Percentiles rank a stretch among this genome's conserved stretches.
phyloP scores from a whole-genome alignment of 306 rosid genomes.

The Citrullus amarus region DNA sequence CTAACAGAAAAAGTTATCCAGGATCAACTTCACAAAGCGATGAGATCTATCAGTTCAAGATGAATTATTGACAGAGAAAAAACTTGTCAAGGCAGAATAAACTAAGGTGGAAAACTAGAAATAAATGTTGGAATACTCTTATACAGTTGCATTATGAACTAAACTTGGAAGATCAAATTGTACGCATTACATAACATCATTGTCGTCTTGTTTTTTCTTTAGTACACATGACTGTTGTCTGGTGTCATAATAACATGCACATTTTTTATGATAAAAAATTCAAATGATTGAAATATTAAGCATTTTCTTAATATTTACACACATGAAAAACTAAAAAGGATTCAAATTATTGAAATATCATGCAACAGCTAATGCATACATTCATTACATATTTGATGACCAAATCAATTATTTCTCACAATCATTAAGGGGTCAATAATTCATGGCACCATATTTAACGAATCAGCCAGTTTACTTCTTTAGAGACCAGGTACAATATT shows the following conservation, averaged over 20 bases:
- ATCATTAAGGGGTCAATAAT: neutral
- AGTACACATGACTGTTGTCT: neutral
- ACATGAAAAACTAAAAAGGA: neutral
- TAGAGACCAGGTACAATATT: neutral
- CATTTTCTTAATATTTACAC: neutral
- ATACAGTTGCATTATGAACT: neutral
- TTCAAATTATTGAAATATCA: neutral
- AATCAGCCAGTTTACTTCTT: neutral
- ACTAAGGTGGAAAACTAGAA: neutral
- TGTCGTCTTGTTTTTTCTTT: neutral
- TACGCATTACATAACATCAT: neutral
- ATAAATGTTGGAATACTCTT: neutral
- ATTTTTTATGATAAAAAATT: neutral
- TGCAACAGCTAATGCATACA: neutral
- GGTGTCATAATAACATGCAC: neutral
- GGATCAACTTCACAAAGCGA: neutral
- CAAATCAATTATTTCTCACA: neutral
- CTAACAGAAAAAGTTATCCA: conserved; percentile 20
- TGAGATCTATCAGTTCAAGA: neutral
- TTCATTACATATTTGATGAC: neutral
- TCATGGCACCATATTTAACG: neutral
- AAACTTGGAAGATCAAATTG: neutral
- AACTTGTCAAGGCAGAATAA: neutral
- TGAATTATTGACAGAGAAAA: neutral
- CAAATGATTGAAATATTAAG: neutral